Evolutionary conservation across 345 rosid species (phyloP).

Genomic region (Sonneratia caseolaris): DNA sequence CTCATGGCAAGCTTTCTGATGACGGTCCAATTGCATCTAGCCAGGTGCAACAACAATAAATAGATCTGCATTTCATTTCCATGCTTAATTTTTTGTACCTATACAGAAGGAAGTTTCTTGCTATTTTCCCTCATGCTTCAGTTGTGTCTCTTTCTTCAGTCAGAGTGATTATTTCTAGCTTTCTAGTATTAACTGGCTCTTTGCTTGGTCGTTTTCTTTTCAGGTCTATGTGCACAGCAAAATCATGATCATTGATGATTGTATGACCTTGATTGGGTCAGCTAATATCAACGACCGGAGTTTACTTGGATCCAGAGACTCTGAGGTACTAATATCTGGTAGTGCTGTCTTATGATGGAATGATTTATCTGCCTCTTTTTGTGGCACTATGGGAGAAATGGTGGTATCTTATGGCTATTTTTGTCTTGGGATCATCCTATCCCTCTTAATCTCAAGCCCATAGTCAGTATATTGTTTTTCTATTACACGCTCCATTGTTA

Average conservation of each 20-base stretch:
- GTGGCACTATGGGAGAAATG: not conserved
- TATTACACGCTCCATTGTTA: not conserved
- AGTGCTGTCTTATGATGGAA: slow-evolving; percentile 5
- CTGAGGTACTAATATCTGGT: slow-evolving; percentile 56
- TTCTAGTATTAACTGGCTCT: slow-evolving; percentile 2
- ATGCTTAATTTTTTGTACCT: not conserved
- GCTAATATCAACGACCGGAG: slow-evolving; percentile 95
- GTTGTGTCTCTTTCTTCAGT: slow-evolving; percentile 9
- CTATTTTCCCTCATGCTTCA: not conserved
- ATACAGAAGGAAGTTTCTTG: not conserved
- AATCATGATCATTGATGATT: slow-evolving; percentile 83
- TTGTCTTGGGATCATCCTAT: not conserved
- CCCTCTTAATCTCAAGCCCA: not conserved
- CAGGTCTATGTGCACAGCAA: slow-evolving; percentile 98
- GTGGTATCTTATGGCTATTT: not conserved
- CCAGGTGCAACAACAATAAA: slow-evolving; percentile 41
- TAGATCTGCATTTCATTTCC: slow-evolving; percentile 2
- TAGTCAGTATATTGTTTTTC: not conserved
- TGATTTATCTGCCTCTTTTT: not conserved
- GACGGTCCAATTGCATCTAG: slow-evolving; percentile 88
- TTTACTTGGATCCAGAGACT: slow-evolving; percentile 96
- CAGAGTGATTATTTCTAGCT: not conserved
- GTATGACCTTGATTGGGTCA: slow-evolving; percentile 65
- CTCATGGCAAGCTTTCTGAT: slow-evolving; percentile 70
- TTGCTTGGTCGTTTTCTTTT: slow-evolving; percentile 2